Percentiles rank a stretch among this genome's conserved stretches.
These are phyloP conservation scores for Lachancea fermentati DNA, from an alignment of 805 yeast genomes.

Conservation along the genomic window DNA sequence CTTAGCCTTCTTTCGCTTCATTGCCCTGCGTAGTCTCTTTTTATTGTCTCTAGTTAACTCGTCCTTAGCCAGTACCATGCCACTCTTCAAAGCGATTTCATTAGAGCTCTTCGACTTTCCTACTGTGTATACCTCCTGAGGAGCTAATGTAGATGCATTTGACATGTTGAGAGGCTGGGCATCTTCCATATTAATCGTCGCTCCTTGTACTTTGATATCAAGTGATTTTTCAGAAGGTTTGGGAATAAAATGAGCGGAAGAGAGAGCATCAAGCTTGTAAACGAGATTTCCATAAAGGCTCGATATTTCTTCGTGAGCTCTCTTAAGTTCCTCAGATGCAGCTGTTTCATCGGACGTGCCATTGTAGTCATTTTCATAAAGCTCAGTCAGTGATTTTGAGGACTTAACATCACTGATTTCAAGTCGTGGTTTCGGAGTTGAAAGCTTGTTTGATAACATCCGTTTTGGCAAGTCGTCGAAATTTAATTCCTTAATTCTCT, in stretches of 20 bases:
- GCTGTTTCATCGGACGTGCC: constrained; percentile 44
- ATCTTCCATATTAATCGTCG: constrained; percentile 89
- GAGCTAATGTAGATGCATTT: constrained; percentile 73
- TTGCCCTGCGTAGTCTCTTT: constrained; percentile 79
- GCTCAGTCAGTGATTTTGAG: constrained; percentile 79
- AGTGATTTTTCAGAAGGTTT: constrained; percentile 76
- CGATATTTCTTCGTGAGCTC: constrained; percentile 73
- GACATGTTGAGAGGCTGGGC: constrained; percentile 88
- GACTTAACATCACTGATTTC: constrained; percentile 84
- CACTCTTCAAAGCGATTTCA: constrained; percentile 69
- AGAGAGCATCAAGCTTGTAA: constrained; percentile 76
- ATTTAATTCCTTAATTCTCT: constrained; percentile 66
- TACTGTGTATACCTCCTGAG: constrained; percentile 80
- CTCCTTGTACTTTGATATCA: constrained; percentile 75
- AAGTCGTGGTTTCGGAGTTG: constrained; percentile 46
- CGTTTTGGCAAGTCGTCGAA: constrained; percentile 84
- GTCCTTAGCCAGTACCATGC: constrained; percentile 72
- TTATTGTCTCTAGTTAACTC: constrained; percentile 83
- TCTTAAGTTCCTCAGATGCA: constrained; percentile 56
- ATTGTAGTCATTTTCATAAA: constrained; percentile 81
- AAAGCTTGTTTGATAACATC: constrained; percentile 58
- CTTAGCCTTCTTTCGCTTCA: constrained; percentile 72
- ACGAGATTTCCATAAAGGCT: constrained; percentile 56
- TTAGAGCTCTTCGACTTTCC: constrained; percentile 42
- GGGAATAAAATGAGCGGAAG: constrained; percentile 94